Percentiles rank a stretch among this genome's conserved stretches.
Conservation (phyloP, 805 yeast species). For the Yamadazyma ubonensis region DNA sequence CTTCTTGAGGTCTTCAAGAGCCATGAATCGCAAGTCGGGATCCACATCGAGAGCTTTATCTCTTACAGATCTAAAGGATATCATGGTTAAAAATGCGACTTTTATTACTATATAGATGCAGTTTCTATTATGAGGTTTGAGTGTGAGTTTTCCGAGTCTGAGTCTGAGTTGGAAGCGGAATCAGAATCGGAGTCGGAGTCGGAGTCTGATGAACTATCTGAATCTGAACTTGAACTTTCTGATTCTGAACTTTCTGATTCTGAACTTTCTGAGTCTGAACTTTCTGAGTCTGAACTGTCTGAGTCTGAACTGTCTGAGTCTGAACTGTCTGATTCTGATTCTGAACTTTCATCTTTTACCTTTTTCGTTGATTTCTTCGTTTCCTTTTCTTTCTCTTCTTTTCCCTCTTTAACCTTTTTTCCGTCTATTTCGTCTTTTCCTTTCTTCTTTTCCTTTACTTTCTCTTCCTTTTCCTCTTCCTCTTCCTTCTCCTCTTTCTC, state of each 20-base stretch:
- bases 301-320: constrained; percentile 3
- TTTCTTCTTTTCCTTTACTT: not conserved
- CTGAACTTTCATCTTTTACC: not conserved
- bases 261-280: constrained; percentile 1
- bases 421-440: not conserved
- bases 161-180: constrained; percentile 4
- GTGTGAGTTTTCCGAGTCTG: constrained; percentile 3
- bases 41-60: constrained; percentile 63
- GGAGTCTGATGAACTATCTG: not conserved
- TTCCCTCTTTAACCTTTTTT: constrained; percentile 3
- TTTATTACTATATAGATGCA: constrained; percentile 4
- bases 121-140: constrained; percentile 12
- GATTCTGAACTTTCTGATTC: constrained; percentile 5
- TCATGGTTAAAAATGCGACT: constrained; percentile 9
- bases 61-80: constrained; percentile 21
- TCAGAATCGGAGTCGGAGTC: constrained; percentile 4
- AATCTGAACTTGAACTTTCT: constrained; percentile 2
- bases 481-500: constrained; percentile 13
- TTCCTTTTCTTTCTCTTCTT: not conserved
- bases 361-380: not conserved
- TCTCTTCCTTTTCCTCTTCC: constrained; percentile 14
- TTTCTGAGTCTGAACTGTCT: not conserved
- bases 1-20: constrained; percentile 67
- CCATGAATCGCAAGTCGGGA: constrained; percentile 84
- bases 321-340: constrained; percentile 2